Evolutionary conservation across 352 stramenopile genomes (phyloP), one percentile per base, ranked within the genome.

Genomic region (Phytophthora foliorum): DNA sequence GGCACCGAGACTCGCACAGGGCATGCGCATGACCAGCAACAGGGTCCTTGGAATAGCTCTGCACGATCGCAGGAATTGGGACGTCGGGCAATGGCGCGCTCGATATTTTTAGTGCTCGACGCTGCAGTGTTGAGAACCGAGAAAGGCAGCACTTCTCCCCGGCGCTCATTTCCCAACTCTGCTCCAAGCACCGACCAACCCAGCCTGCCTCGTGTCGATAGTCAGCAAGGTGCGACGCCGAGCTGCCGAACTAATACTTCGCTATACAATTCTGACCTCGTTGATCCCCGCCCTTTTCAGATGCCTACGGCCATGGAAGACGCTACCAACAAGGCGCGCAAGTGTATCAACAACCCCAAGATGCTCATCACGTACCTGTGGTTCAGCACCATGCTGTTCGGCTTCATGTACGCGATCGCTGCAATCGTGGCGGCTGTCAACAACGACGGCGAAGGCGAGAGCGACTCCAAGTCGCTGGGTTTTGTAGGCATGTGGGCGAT

Each of bases 401-500:
- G 88, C 31, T 89, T 95, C 57, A 93, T 95, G 78, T 96, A 94
- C 80, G 82, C 81, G 57, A 76, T 97, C 32, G 89, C 86, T 32
- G 90, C 90, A 19, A 95, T 95, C 56, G 90, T 94, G 29, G 85
- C 88, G 22, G 88, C 88, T n/a, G 71, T 91, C 51, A 91, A 93
- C 71, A 94, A 93, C 65, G 77, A 90, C 60, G 79, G 77, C 58
- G 69, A 77, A 65, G 74, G 77, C 38, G 73, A 86, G 41, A 84
- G 81, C 54, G 82, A 89, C 68, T 91, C 82, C 59, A 95, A 93
- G 72, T 92, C 84, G 56, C 76, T 95, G 31, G 82, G 84, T 36
- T 96, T 94, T 41, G 86, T 92, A 13, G 89, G 85, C 57, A 76
- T 96, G 45, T 95, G 85, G 84, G 81, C 85, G 34, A 95, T 96